Conservation (phyloP, 768 basidiomycete species). For the Hydnomerulius pinastri region DNA sequence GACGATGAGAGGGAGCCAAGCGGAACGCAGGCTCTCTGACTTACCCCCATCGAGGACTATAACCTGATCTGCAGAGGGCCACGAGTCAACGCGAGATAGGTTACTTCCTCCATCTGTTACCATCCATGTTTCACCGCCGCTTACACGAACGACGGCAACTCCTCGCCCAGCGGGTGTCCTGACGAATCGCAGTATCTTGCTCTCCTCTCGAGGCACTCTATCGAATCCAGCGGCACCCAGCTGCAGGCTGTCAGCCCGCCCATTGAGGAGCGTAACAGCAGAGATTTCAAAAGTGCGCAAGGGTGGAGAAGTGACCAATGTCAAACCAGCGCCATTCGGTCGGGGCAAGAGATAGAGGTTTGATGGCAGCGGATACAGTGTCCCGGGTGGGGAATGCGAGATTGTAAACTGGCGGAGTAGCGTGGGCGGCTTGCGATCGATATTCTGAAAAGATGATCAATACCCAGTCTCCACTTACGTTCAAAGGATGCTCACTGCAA, state of each 20-base stretch:
- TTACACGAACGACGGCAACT: slow-evolving; percentile 61
- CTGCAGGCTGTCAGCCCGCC: slow-evolving; percentile 51
- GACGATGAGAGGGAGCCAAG: slow-evolving; percentile 7
- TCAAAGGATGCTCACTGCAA: slow-evolving; percentile 54
- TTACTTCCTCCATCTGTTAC: slow-evolving; percentile 48
- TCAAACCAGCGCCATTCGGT: slow-evolving; percentile 44
- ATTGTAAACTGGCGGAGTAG: slow-evolving; percentile 74
- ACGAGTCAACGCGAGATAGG: slow-evolving; percentile 50
- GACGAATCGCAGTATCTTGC: slow-evolving; percentile 60
- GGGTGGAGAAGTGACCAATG: slow-evolving; percentile 68
- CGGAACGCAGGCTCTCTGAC: slow-evolving; percentile 10
- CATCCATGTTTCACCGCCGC: slow-evolving; percentile 68
- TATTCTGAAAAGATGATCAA: slow-evolving; percentile 56
- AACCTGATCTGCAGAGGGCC: slow-evolving; percentile 61
- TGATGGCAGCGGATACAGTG: slow-evolving; percentile 48
- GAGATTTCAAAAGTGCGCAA: slow-evolving; percentile 61
- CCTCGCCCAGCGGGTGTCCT: slow-evolving; percentile 81
- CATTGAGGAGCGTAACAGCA: slow-evolving; percentile 64
- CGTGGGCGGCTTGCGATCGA: slow-evolving; percentile 87
- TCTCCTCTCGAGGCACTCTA: slow-evolving; percentile 47
- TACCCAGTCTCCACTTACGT: not conserved
- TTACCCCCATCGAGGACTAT: slow-evolving; percentile 72
- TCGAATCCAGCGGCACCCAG: slow-evolving; percentile 43
- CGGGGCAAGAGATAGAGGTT: slow-evolving; percentile 57
- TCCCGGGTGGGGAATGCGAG: slow-evolving; percentile 57